Conservation (phyloP, 192 early-diverging fungal genomes). For the Backusella morwellensis region DNA sequence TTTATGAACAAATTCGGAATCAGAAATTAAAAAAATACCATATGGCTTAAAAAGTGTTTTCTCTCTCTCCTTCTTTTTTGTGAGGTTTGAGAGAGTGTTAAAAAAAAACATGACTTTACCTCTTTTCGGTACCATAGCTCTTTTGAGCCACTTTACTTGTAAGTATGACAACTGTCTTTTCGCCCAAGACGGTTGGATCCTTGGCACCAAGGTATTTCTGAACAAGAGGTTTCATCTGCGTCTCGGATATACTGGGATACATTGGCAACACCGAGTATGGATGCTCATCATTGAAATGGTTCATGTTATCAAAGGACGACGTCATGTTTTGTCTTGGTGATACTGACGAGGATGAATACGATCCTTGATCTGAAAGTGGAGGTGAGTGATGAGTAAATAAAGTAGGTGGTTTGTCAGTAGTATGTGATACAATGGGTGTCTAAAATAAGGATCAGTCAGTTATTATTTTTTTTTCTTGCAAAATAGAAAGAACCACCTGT, state of each 20-base stretch:
- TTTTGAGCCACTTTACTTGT: constrained; percentile 92
- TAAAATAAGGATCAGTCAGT: not conserved
- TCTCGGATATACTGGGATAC: constrained; percentile 10
- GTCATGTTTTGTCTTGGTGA: constrained; percentile 7
- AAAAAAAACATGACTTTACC: constrained; percentile 40
- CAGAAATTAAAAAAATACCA: constrained; percentile 9
- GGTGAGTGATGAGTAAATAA: not conserved
- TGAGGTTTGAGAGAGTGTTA: not conserved
- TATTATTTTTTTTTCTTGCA: not conserved
- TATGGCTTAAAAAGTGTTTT: not conserved
- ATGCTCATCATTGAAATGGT: not conserved
- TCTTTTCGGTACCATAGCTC: constrained; percentile 90
- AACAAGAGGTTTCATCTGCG: constrained; percentile 38
- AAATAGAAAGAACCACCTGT: not conserved
- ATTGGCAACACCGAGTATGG: constrained; percentile 7
- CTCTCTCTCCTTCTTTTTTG: not conserved
- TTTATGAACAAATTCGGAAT: not conserved
- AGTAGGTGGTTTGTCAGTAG: not conserved
- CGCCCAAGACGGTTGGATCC: constrained; percentile 44
- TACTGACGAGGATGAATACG: constrained; percentile 9
- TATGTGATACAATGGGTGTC: not conserved
- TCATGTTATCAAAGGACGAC: not conserved
- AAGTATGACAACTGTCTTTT: constrained; percentile 72
- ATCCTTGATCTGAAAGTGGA: not conserved
- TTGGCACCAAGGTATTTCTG: constrained; percentile 42